Evolutionary conservation across 208 protist species (phyloP).

Genomic region (Wallacemonas sp.): DNA sequence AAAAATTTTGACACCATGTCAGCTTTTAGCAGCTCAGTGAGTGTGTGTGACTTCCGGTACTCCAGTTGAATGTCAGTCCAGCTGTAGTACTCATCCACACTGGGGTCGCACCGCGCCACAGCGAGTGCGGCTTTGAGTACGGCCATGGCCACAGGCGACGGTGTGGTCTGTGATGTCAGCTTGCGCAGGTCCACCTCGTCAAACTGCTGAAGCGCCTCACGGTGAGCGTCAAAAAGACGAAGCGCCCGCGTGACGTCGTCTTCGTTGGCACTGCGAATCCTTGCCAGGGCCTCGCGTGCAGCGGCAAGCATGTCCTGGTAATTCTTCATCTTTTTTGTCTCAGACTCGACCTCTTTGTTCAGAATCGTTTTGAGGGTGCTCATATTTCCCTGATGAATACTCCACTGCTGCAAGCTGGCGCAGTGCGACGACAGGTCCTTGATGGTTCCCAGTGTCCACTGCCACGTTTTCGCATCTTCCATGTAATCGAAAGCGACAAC

Average conservation of each 20-base stretch:
- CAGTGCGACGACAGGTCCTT: constrained; percentile 30
- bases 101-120: constrained; percentile 52
- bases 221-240: constrained; percentile 31
- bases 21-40: constrained; percentile 33
- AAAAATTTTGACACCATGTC: constrained; percentile 48
- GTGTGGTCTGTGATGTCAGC: constrained; percentile 44
- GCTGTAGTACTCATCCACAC: constrained; percentile 48
- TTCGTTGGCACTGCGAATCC: constrained; percentile 63
- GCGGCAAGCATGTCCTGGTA: constrained; percentile 49
- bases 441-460: constrained; percentile 67
- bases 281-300: constrained; percentile 47
- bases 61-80: constrained; percentile 66
- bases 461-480: constrained; percentile 40
- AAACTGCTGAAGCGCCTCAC: constrained; percentile 23
- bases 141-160: constrained; percentile 52
- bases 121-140: constrained; percentile 57
- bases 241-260: constrained; percentile 45
- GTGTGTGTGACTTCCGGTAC: constrained; percentile 35
- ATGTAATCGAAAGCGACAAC: constrained; percentile 71
- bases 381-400: constrained; percentile 37
- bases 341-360: constrained; percentile 41
- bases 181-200: constrained; percentile 55
- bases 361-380: constrained; percentile 50
- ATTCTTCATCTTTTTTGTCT: constrained; percentile 39
- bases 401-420: constrained; percentile 56